Conservation (phyloP, 176 grass and related monocot genomes). For the Zizania latifolia region DNA sequence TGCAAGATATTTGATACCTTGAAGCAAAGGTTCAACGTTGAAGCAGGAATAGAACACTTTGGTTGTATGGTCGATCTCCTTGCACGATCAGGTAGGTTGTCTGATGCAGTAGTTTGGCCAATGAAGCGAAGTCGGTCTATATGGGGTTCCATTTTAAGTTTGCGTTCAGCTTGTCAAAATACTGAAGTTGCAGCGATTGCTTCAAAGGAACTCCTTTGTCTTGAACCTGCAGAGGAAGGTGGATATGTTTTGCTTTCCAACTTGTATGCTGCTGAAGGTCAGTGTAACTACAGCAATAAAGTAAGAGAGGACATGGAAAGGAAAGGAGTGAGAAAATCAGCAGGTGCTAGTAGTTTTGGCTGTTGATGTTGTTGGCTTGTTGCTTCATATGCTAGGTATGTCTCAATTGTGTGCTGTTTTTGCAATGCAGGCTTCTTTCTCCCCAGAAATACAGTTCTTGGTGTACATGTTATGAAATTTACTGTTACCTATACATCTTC, state of each 20-base stretch:
- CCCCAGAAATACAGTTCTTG: not conserved
- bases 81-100: conserved; percentile 42
- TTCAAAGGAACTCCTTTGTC: conserved; percentile 38
- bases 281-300: conserved; percentile 39
- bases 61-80: conserved; percentile 55
- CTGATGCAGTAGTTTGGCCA: conserved; percentile 44
- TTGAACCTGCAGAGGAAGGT: conserved; percentile 48
- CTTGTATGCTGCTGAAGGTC: conserved; percentile 48
- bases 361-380: conserved; percentile 27
- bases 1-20: conserved; percentile 38
- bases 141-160: conserved; percentile 60
- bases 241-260: conserved; percentile 58
- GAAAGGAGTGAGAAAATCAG: conserved; percentile 44
- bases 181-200: conserved; percentile 45
- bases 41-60: conserved; percentile 53
- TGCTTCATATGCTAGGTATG: conserved; percentile 1
- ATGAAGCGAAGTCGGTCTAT: conserved; percentile 53
- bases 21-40: conserved; percentile 38
- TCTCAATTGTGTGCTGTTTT: not conserved
- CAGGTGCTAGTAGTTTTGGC: conserved; percentile 35
- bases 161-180: conserved; percentile 36
- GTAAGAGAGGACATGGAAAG: conserved; percentile 45
- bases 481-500: not conserved
- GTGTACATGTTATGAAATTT: not conserved
- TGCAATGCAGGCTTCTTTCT: not conserved